Evolutionary conservation across 768 basidiomycete genomes (phyloP).

Genomic region (Exsudoporus frostii): DNA sequence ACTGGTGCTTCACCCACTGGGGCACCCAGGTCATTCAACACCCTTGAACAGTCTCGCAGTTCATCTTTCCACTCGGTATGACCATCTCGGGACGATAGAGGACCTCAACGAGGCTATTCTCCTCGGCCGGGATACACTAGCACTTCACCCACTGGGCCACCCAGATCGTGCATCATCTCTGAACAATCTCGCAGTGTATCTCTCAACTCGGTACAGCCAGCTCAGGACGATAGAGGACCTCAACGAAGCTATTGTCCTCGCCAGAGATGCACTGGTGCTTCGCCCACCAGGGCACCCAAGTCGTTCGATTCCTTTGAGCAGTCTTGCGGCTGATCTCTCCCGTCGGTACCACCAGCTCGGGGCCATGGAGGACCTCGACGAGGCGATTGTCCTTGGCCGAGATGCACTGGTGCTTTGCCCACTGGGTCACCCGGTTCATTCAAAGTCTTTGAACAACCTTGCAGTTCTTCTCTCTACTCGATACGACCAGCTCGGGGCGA

Average conservation of each 20-base stretch:
- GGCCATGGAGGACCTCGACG: not conserved
- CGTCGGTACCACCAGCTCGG: not conserved
- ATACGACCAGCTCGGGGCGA: not conserved
- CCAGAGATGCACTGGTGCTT: not conserved
- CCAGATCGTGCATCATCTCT: not conserved
- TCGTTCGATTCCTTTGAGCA: not conserved
- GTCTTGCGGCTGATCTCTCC: not conserved
- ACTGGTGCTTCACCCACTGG: not conserved
- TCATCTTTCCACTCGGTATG: not conserved
- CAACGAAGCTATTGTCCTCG: not conserved
- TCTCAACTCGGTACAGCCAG: not conserved
- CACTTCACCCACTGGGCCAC: not conserved
- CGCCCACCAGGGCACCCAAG: no score
- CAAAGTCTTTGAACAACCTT: not conserved
- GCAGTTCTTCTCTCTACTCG: not conserved
- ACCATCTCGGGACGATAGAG: not conserved
- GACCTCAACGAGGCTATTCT: not conserved
- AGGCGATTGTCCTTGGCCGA: not conserved
- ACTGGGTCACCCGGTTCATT: not conserved
- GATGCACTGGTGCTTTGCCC: not conserved
- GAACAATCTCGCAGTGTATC: not conserved
- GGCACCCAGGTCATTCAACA: not conserved
- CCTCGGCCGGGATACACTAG: not conserved
- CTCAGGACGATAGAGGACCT: not conserved
- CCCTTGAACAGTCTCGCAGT: not conserved